These are phyloP conservation scores for Euclidium syriacum DNA, from an alignment of 345 rosid genomes.

Conservation along the genomic window DNA sequence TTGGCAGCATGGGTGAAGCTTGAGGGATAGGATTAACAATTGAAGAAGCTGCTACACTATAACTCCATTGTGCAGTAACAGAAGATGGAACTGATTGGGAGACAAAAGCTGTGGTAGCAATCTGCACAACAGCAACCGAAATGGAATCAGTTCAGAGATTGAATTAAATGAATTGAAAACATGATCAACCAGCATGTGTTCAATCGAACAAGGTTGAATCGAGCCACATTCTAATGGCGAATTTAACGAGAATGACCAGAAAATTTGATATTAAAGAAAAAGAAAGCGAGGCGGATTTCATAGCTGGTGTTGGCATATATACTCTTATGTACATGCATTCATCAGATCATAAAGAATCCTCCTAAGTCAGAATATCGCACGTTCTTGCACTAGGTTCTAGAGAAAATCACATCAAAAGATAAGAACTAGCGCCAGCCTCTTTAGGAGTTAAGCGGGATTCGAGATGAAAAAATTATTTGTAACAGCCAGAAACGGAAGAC, in stretches of 20 bases:
- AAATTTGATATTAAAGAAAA: not conserved
- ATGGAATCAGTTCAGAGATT: constrained; percentile 30
- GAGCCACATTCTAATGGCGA: not conserved
- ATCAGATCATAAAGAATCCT: not conserved
- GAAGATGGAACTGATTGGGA: constrained; percentile 43
- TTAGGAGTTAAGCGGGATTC: not conserved
- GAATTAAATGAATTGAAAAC: not conserved
- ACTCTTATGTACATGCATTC: not conserved
- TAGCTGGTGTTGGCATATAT: not conserved
- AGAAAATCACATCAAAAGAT: not conserved
- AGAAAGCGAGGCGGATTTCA: not conserved
- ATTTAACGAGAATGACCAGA: not conserved
- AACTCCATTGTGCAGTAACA: constrained; percentile 32
- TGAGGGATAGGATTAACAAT: constrained; percentile 31
- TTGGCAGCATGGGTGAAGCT: constrained; percentile 31
- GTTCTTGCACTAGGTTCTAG: not conserved
- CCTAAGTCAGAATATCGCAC: not conserved
- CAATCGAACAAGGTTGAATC: not conserved
- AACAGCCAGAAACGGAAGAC: constrained; percentile 1
- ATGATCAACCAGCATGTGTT: not conserved
- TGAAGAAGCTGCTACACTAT: constrained; percentile 25
- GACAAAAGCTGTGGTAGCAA: constrained; percentile 28
- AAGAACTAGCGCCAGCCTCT: not conserved
- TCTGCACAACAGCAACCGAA: constrained; percentile 32
- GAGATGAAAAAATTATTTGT: not conserved